Evolutionary conservation across 805 yeast genomes (phyloP), one percentile per base, ranked within the genome.

Genomic region (Ogataea ramenticola): DNA sequence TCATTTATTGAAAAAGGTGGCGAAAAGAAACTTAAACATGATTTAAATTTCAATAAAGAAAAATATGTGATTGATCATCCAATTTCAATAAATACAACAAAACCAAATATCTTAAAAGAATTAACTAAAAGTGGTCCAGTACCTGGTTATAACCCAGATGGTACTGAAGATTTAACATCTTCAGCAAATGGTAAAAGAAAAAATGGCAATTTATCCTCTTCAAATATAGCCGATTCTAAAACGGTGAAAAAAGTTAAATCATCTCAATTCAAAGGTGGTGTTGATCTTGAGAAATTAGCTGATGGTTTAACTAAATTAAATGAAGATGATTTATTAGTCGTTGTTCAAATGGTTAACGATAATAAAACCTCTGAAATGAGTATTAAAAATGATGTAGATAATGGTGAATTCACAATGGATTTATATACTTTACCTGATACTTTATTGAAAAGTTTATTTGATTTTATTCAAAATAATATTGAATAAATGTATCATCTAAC

Each of bases 351-450:
- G 96, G 93, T 91, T 35, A 89, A 96, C 37, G 98, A 91, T 63
- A 93, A 93, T 67, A 79, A 87, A 60, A 88, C 98, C 5, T 79
- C 87, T 38, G 98, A 91, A 40, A 91, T 91, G 96, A 89, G 85
- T 65, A 84, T 91, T 55, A 90, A 90, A 61, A 91, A 93, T 63
- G 96, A 91, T 57, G 89, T 87, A 41, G 98, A 91, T 49, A 91
- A 87, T 56, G 99, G 99, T 43, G 98, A 93, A 69, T 91, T 93
- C 64, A 88, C 95, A 43, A 87, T 91, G 86, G 99, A 91, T 67
- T 75, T 91, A 54, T 90, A 80, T 65, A 90, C 97, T 24, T 71
- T 91, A 52, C 98, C 98, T 19, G 97, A 91, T 61, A 79, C 85
- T 36, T 70, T 93, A 61, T 75, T 93, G 61, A 88, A 86, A 70